Evolutionary conservation across 2,329 filamentous ascomycete genomes (phyloP), one percentile per base, ranked within the genome.

Genomic region (Alternaria consortialis): DNA sequence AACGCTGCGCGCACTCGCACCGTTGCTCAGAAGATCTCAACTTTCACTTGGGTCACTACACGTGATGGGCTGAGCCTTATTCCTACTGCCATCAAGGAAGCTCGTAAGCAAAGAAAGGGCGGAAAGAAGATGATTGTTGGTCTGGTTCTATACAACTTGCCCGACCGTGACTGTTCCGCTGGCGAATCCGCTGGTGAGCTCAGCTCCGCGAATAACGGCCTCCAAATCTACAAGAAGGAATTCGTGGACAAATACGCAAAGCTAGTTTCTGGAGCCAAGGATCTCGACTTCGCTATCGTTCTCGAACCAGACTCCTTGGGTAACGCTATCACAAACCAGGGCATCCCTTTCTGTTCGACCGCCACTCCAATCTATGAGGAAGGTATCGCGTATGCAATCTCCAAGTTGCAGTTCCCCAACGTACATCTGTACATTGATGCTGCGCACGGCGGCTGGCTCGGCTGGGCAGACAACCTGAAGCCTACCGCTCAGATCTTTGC

Each of bases 81-180:
- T 40, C 57, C 61, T 2, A 58, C 58, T 23, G 64, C 70, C 40
- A 71, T 73, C 43, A 56, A 66, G 15, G 65, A 72, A 48, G 71
- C 71, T 15, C 71, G 71, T 36, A 27, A 53, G 15, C 71, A 73
- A 29, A 63, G 54, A 37, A 69, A 67, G 39, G 54, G 62, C 2
- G 44, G 56, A 37, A 68, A 63, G 56, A 67, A 58, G 20, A 67
- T 71, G 55, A 69, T 72, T 20, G 69, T 72, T 3, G 72, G 72
- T 8, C 70, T 74, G 53, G 93, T 94, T 61, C 97, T 98, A 85
- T 98, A 97, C 84, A 85, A 87, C 36, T 87, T 98, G 4, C 94
- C 98, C 85, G 94, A 98, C 81, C 97, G 91, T 83, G 91, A 98
- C 80, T 85, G 84, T 77, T 91, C 91, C 74, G 92, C 91, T 54